A percentile compares a stretch with the other conserved stretches of the same genome.
phyloP scores from a whole-genome alignment of 163 green algal genomes.

The Chloromonas sp. region DNA sequence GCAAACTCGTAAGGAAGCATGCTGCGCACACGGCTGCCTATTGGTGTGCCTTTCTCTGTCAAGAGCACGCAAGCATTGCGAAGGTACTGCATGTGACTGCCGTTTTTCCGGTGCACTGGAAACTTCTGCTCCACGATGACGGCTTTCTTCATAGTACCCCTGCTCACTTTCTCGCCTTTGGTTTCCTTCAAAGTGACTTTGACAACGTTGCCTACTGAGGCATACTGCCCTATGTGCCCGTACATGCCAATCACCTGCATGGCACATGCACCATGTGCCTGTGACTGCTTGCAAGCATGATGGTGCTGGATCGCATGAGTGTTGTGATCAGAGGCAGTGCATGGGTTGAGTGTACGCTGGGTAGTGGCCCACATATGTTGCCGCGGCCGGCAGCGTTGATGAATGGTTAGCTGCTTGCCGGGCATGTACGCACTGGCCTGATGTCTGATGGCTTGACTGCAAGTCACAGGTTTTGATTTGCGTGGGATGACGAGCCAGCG shows the following conservation, averaged over 20 bases:
- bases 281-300: not conserved
- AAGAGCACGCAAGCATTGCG: constrained; percentile 45
- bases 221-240: constrained; percentile 4
- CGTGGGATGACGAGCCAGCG: no score
- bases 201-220: constrained; percentile 35
- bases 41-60: constrained; percentile 50
- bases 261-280: not conserved
- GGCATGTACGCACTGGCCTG: no score
- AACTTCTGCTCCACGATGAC: constrained; percentile 47
- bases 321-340: not conserved
- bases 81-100: constrained; percentile 45
- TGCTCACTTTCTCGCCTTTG: constrained; percentile 35
- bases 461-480: no score
- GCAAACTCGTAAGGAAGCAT: constrained; percentile 46
- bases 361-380: no score
- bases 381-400: no score
- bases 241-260: constrained; percentile 5
- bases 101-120: constrained; percentile 37
- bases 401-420: no score
- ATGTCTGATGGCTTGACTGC: no score
- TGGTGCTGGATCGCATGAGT: not conserved
- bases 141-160: constrained; percentile 42
- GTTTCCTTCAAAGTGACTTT: constrained; percentile 48
- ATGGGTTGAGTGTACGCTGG: no score
- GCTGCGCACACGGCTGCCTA: constrained; percentile 42